phyloP scores from a whole-genome alignment of 768 basidiomycete genomes.

The Suillus sp. region DNA sequence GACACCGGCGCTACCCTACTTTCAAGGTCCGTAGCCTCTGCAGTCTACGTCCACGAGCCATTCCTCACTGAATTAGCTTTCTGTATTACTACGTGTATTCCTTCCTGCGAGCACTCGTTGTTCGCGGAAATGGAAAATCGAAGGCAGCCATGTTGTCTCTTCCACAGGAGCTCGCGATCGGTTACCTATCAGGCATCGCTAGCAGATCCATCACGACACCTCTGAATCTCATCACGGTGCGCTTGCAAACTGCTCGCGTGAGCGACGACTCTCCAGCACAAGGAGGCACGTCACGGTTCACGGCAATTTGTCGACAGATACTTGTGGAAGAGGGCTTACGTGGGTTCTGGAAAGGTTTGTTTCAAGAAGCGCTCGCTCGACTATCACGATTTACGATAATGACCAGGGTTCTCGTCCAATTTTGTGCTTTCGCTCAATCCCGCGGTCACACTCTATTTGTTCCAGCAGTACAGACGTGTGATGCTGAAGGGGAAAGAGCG shows the following conservation, averaged over 20 bases:
- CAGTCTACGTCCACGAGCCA: not conserved
- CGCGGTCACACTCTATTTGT: conserved; percentile 56
- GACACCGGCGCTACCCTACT: conserved; percentile 57
- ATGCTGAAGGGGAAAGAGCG: conserved; percentile 27
- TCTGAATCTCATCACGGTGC: conserved; percentile 55
- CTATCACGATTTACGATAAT: conserved; percentile 4
- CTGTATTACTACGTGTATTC: conserved; percentile 64
- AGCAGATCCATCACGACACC: conserved; percentile 58
- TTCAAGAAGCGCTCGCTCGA: not conserved
- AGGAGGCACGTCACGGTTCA: not conserved
- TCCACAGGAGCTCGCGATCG: conserved; percentile 53
- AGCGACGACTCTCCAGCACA: conserved; percentile 32
- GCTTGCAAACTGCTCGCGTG: conserved; percentile 48
- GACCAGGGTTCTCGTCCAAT: conserved; percentile 51
- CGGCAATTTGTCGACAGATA: conserved; percentile 38
- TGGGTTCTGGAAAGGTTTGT: conserved; percentile 60
- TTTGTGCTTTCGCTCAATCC: conserved; percentile 56
- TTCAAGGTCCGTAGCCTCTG: conserved; percentile 45
- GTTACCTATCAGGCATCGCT: conserved; percentile 58
- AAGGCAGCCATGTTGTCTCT: conserved; percentile 25
- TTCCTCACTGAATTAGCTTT: conserved; percentile 41
- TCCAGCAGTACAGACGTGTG: conserved; percentile 50
- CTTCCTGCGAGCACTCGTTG: conserved; percentile 45
- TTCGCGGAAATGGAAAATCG: conserved; percentile 36
- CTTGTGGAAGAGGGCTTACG: conserved; percentile 49